A percentile compares a stretch with the other conserved stretches of the same genome.
These are phyloP conservation scores for Malania oleifera DNA, from an alignment of 164 flowering plant genomes.

Conservation along the genomic window DNA sequence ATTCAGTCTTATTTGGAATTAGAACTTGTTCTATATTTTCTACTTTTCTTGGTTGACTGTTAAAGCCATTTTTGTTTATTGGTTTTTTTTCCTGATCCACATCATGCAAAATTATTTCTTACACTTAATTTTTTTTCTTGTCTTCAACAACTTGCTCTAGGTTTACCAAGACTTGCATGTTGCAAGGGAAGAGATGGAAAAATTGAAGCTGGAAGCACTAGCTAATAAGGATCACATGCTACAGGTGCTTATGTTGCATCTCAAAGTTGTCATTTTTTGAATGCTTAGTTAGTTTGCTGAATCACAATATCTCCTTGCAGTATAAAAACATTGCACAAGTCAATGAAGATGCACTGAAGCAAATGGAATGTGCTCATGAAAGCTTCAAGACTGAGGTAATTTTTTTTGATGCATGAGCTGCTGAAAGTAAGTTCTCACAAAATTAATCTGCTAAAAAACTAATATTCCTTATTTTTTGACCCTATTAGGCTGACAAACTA, in stretches of 20 bases:
- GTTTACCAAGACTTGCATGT: conserved; percentile 25
- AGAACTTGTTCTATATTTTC: no score
- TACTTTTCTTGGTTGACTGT: no score
- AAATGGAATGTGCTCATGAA: conserved; percentile 78
- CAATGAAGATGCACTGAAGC: conserved; percentile 78
- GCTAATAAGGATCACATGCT: conserved; percentile 81
- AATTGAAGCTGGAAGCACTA: conserved; percentile 55
- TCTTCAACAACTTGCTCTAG: conserved; percentile 19
- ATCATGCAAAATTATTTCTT: no score
- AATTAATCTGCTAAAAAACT: not conserved
- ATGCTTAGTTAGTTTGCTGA: not conserved
- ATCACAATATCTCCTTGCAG: conserved; percentile 30
- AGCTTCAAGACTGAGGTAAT: conserved; percentile 66
- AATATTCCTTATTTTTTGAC: not conserved
- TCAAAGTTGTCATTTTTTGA: not conserved
- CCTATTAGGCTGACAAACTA: conserved; percentile 52
- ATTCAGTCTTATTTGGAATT: no score
- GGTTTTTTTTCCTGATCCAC: no score
- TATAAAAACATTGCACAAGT: conserved; percentile 86
- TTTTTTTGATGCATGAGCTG: not conserved
- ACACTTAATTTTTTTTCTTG: conserved; percentile 2
- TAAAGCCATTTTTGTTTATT: no score
- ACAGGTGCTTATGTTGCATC: conserved; percentile 43
- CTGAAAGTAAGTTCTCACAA: not conserved
- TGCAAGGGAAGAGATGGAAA: conserved; percentile 59